These are phyloP conservation scores for Physcia stellaris DNA, from an alignment of 495 filamentous ascomycete species.

Conservation along the genomic window DNA sequence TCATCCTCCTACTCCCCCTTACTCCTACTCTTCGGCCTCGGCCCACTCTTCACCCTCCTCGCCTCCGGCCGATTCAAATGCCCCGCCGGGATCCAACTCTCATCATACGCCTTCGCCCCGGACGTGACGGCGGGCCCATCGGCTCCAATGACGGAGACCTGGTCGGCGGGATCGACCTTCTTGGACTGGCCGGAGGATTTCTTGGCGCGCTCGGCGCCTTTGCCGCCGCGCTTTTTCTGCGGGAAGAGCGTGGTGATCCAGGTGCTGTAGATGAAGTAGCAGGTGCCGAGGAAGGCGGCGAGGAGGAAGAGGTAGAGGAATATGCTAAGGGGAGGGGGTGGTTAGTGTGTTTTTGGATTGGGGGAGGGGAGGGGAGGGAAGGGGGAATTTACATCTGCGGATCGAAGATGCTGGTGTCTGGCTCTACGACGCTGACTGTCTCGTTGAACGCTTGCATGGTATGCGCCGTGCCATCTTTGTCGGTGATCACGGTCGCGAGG, in stretches of 20 bases:
- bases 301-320: slow-evolving; percentile 94
- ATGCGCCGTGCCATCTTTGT: slow-evolving; percentile 51
- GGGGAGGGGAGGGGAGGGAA: not conserved
- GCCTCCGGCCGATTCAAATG: slow-evolving; percentile 82
- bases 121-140: slow-evolving; percentile 58
- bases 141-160: slow-evolving; percentile 49
- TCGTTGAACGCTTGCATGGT: slow-evolving; percentile 74
- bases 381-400: slow-evolving; percentile 69
- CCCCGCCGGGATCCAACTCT: slow-evolving; percentile 87
- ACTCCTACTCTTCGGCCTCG: slow-evolving; percentile 34
- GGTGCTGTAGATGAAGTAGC: slow-evolving; percentile 95
- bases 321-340: slow-evolving; percentile 40
- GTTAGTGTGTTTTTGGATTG: slow-evolving; percentile 17
- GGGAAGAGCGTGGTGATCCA: slow-evolving; percentile 96
- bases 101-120: slow-evolving; percentile 66
- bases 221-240: slow-evolving; percentile 60
- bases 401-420: slow-evolving; percentile 85
- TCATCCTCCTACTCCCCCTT: slow-evolving; percentile 14
- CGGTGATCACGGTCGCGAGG: slow-evolving; percentile 59
- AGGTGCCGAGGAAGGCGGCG: slow-evolving; percentile 57
- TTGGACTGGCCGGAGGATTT: slow-evolving; percentile 43
- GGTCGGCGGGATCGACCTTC: slow-evolving; percentile 46
- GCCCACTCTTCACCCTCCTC: slow-evolving; percentile 64
- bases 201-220: slow-evolving; percentile 45
- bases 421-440: slow-evolving; percentile 80